Evolutionary conservation across 352 stramenopile genomes (phyloP), one percentile per base, ranked within the genome.

Genomic region (Pelagophyceae sp.): DNA sequence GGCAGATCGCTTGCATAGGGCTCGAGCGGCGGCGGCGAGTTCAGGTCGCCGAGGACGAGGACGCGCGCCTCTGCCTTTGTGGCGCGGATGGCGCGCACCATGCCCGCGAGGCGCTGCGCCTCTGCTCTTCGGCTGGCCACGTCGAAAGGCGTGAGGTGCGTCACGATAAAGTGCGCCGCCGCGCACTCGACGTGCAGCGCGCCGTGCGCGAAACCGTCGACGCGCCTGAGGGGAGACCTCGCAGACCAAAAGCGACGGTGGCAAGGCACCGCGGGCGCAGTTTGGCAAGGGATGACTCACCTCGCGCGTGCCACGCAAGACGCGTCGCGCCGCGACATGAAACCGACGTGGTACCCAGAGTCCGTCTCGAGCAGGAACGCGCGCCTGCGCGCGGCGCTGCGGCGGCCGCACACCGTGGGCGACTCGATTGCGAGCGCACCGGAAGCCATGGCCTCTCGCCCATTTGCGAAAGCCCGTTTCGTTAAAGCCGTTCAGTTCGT

Each of bases 401-500:
- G n/a, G n/a, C n/a, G n/a, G n/a, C n/a, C n/a, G n/a, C n/a, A n/a
- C n/a, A n/a, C n/a, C n/a, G n/a, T n/a, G n/a, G n/a, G n/a, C n/a
- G n/a, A n/a, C n/a, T n/a, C n/a, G n/a, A n/a, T n/a, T n/a, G n/a
- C n/a, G n/a, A n/a, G n/a, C n/a, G n/a, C 31, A 1, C 1, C 1
- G 5, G 61, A 71, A 71, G 29, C 61, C 61, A 31, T 71, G 61
- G 29, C 29, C 2, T 25, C 11, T 11, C 19, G 61, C 61, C 61
- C 61, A 71, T 2, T 27, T 31, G 11, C 5, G 3, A 31, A 71
- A 38, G 2, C n/a, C 31, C 19, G 19, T 29, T 5, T 37, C 61
- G 61, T 71, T 71, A 17, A 45, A 71, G 29, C 29, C 61, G 61
- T 71, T 71, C n/a, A 71, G 61, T 31, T 71, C 61, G 61, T 71